Percentiles rank a stretch among this genome's conserved stretches.
phyloP scores from a whole-genome alignment of 164 flowering plant species.

The Platanus orientalis region DNA sequence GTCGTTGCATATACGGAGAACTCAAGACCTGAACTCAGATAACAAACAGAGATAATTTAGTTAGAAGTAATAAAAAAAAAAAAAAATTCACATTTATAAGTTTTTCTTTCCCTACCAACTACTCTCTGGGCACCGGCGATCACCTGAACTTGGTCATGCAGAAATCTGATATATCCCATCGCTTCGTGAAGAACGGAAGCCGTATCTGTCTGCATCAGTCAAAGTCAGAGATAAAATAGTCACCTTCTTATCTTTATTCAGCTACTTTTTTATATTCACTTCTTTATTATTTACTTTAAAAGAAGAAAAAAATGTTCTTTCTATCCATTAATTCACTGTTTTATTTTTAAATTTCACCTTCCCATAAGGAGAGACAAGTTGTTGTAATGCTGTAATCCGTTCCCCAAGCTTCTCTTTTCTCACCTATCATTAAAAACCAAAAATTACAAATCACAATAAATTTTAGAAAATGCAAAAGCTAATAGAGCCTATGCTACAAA shows the following conservation, averaged over 20 bases:
- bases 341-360: conserved; percentile 39
- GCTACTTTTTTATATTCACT: no score
- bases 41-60: no score
- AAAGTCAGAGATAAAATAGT: conserved; percentile 17
- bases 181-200: conserved; percentile 94
- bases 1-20: conserved; percentile 56
- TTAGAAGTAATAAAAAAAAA: not conserved
- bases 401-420: conserved; percentile 87
- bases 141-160: conserved; percentile 85
- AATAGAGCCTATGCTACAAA: not conserved
- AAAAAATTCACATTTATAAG: no score
- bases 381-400: conserved; percentile 72
- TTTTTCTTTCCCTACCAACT: not conserved
- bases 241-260: no score
- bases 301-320: no score
- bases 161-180: conserved; percentile 78
- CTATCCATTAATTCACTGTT: no score
- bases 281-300: not conserved
- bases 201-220: conserved; percentile 72
- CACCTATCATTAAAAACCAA: conserved; percentile 26
- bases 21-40: conserved; percentile 51
- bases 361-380: conserved; percentile 88
- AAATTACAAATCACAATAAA: not conserved
- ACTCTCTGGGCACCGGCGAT: no score
- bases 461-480: not conserved